Base-by-base conservation (phyloP, 352 stramenopile genomes). In the Globisporangium nodosum region DNA sequence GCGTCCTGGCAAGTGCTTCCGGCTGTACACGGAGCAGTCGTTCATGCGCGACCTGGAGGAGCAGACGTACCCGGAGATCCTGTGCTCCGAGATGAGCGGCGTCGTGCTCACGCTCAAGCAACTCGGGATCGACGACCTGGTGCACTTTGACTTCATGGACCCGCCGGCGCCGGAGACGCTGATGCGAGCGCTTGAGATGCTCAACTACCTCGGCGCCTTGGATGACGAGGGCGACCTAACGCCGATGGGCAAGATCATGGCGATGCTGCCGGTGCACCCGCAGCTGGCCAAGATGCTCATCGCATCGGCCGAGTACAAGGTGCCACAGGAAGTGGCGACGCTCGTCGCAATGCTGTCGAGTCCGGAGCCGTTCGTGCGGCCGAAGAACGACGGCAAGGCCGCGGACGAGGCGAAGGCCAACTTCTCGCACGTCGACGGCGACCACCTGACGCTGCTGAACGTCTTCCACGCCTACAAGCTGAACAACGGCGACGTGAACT, bases 71-170 rank as follows among this genome's bases (percentile, higher is more conserved):
- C 97, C 97, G 4, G 97, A 99, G 68, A 99, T 99, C 71, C 69
- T 99, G 47, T 86, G 97, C 35, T 98, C 92, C 0, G 89, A 97
- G 61, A 96, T 99, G 88, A 96, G 83, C 56, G 92, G 87, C 53
- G 94, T 98, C 18, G 96, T 99, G 27, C 86, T 99, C 30, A 99
- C 95, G 45, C 74, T 99, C 48, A 89, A 98, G 69, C 98, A 99
- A 73, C 68, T 99, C 0, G 96, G 96, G n/a, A 99, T 99, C 64
- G 91, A 99, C 60, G 96, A 99, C 66, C 78, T 99, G 7, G 96
- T 99, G 4, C 93, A 99, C 68, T 99, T 99, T 66, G 97, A 99
- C 84, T 99, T 99, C 63, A 99, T 99, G 96, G 97, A 99, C 66
- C 97, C 97, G 35, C 97, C 97, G 20, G 96, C 97, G 7, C 95